These are phyloP conservation scores for Cladosporium sp. DNA, from an alignment of 2,329 filamentous ascomycete genomes.

Conservation along the genomic window DNA sequence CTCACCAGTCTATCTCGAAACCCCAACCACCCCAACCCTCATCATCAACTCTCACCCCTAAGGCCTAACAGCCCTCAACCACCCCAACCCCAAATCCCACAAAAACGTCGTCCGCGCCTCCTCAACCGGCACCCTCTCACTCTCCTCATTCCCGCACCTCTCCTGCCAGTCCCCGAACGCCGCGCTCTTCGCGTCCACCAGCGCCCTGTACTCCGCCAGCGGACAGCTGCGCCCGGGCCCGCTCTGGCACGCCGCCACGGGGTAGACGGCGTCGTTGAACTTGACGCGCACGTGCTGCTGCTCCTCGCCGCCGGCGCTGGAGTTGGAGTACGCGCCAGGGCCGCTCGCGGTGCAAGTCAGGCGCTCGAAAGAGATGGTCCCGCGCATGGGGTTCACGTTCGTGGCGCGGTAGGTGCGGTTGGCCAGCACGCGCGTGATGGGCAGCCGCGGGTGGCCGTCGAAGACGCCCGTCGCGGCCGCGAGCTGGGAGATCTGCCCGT, in stretches of 20 bases:
- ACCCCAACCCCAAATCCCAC: slow-evolving; percentile 14
- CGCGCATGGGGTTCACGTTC: slow-evolving; percentile 56
- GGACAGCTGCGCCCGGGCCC: slow-evolving; percentile 45
- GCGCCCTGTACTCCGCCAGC: slow-evolving; percentile 31
- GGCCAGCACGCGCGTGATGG: slow-evolving; percentile 36
- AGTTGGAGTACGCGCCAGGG: too few relatives aligned
- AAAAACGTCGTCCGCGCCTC: slow-evolving; percentile 15
- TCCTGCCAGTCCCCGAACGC: slow-evolving; percentile 16
- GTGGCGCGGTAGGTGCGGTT: slow-evolving; percentile 49
- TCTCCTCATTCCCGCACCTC: slow-evolving; percentile 13
- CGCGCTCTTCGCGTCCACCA: slow-evolving; percentile 14
- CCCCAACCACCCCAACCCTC: neutral
- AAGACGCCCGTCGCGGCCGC: slow-evolving; percentile 56
- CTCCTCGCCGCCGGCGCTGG: slow-evolving; percentile 18
- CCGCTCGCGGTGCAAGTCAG: slow-evolving; percentile 42
- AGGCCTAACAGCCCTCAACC: slow-evolving; percentile 8
- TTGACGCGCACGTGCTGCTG: slow-evolving; percentile 50
- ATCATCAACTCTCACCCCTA: neutral
- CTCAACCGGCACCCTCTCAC: slow-evolving; percentile 12
- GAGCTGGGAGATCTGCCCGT: slow-evolving; percentile 59
- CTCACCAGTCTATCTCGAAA: neutral
- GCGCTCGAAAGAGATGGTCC: slow-evolving; percentile 59
- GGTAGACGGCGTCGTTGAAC: slow-evolving; percentile 59
- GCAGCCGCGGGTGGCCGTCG: slow-evolving; percentile 48
- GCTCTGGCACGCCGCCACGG: slow-evolving; percentile 44